A percentile compares a stretch with the other conserved stretches of the same genome.
Conservation (phyloP, 139 green algal species). For the Pseudopediastrum boryanum region DNA sequence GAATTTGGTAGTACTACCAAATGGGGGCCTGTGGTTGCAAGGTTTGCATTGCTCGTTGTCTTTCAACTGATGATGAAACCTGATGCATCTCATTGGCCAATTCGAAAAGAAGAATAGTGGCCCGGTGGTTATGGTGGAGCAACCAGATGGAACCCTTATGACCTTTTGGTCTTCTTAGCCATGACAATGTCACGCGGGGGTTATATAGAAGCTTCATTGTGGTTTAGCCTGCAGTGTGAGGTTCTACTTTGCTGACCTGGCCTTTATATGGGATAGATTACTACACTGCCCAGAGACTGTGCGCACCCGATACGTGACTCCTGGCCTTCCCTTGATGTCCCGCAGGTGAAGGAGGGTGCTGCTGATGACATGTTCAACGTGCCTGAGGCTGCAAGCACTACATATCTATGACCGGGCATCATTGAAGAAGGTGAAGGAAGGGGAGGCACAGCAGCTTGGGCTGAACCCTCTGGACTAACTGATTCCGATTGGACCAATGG, state of each 20-base stretch:
- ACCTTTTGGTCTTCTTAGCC: not conserved
- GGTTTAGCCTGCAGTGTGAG: not conserved
- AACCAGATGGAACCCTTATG: too few relatives aligned
- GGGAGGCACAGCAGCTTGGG: too few relatives aligned
- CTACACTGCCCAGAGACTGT: not conserved
- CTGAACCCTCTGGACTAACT: too few relatives aligned
- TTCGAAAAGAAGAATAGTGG: too few relatives aligned
- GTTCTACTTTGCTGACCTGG: not conserved
- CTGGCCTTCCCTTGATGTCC: not conserved
- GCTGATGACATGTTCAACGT: conserved; percentile 34
- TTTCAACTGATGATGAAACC: too few relatives aligned
- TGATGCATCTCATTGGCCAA: too few relatives aligned
- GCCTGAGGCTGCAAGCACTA: conserved; percentile 26
- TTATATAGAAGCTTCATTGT: not conserved
- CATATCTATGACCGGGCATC: conserved; percentile 33
- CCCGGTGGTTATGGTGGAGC: too few relatives aligned
- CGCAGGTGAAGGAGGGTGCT: conserved; percentile 11
- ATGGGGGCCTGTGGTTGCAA: too few relatives aligned
- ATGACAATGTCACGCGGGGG: not conserved
- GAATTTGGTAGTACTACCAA: too few relatives aligned
- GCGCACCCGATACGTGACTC: not conserved
- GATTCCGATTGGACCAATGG: too few relatives aligned
- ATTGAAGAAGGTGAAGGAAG: too few relatives aligned
- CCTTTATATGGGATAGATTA: not conserved
- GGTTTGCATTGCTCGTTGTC: too few relatives aligned